Percentiles rank a stretch among this genome's conserved stretches.
Conservation (phyloP, 768 basidiomycete species). For the Boletus insuetus region DNA sequence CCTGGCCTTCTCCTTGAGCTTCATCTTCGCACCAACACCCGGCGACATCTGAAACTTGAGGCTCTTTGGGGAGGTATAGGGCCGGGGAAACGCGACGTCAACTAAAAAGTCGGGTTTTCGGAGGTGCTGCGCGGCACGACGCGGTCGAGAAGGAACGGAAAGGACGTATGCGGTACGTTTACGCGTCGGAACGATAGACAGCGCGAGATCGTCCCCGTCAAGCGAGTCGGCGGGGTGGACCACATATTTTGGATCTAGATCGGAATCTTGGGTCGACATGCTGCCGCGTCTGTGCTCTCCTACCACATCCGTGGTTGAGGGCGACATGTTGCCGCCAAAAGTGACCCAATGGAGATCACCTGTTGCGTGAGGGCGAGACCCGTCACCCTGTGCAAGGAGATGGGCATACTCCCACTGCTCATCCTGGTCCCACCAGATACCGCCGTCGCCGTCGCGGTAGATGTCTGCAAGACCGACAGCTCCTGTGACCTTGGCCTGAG, state of each 20-base stretch:
- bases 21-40: slow-evolving; percentile 1
- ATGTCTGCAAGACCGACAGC: slow-evolving; percentile 44
- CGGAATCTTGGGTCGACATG: slow-evolving; percentile 52
- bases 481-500: slow-evolving; percentile 48
- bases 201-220: slow-evolving; percentile 35
- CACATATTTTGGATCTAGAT: slow-evolving; percentile 49
- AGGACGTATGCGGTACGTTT: slow-evolving; percentile 37
- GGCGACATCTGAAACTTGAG: slow-evolving; percentile 13
- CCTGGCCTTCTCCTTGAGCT: slow-evolving; percentile 31
- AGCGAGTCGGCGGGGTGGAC: slow-evolving; percentile 36
- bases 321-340: slow-evolving; percentile 33
- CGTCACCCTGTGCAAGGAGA: slow-evolving; percentile 45
- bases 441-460: slow-evolving; percentile 58
- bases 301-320: slow-evolving; percentile 1
- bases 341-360: slow-evolving; percentile 44
- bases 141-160: slow-evolving; percentile 34
- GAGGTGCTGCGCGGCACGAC: slow-evolving; percentile 36
- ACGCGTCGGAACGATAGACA: slow-evolving; percentile 22
- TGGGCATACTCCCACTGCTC: slow-evolving; percentile 69
- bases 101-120: slow-evolving; percentile 36
- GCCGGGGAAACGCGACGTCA: slow-evolving; percentile 29
- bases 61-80: slow-evolving; percentile 9
- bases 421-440: slow-evolving; percentile 69
- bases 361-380: slow-evolving; percentile 19
- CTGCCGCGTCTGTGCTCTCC: slow-evolving; percentile 42